A percentile compares a stretch with the other conserved stretches of the same genome.
These are phyloP conservation scores for Botryococcus braunii DNA, from an alignment of 163 green algal genomes.

Conservation along the genomic window DNA sequence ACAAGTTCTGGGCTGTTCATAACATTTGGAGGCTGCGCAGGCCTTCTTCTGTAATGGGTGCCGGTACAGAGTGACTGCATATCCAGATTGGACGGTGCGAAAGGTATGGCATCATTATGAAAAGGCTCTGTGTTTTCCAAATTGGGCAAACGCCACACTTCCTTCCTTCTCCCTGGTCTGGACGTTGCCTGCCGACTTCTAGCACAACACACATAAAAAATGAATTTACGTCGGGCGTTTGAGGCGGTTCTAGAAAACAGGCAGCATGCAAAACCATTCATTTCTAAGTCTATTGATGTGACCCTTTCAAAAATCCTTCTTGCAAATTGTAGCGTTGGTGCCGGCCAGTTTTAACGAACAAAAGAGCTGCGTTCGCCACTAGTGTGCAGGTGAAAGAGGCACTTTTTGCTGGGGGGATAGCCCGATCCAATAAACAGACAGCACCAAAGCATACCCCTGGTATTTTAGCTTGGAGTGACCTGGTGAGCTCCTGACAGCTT, in stretches of 20 bases:
- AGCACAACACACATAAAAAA: too few species aligned
- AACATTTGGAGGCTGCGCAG: too few species aligned
- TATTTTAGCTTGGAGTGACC: conserved; percentile 65
- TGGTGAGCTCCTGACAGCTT: conserved; percentile 48
- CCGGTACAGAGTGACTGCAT: conserved; percentile 76
- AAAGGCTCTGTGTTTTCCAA: conserved; percentile 5
- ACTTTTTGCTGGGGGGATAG: conserved; percentile 76
- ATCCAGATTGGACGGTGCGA: conserved; percentile 67
- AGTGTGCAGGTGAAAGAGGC: conserved; percentile 64
- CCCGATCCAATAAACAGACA: conserved; percentile 67
- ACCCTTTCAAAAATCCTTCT: too few species aligned
- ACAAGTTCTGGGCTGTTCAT: too few species aligned
- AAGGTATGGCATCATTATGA: conserved; percentile 22
- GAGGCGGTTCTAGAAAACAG: not conserved
- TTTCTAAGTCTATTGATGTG: not conserved
- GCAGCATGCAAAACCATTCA: not conserved
- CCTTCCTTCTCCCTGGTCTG: too few species aligned
- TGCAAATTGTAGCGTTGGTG: too few species aligned
- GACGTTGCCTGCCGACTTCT: too few species aligned
- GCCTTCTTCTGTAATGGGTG: conserved; percentile 85
- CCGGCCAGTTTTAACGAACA: not conserved
- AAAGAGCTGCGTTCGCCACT: not conserved
- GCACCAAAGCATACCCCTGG: conserved; percentile 60
- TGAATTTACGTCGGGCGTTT: too few species aligned
- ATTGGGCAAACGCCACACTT: not conserved